Evolutionary conservation across 306 rosid species (phyloP), one percentile per base, ranked within the genome.

Genomic region (Citrullus colocynthis): DNA sequence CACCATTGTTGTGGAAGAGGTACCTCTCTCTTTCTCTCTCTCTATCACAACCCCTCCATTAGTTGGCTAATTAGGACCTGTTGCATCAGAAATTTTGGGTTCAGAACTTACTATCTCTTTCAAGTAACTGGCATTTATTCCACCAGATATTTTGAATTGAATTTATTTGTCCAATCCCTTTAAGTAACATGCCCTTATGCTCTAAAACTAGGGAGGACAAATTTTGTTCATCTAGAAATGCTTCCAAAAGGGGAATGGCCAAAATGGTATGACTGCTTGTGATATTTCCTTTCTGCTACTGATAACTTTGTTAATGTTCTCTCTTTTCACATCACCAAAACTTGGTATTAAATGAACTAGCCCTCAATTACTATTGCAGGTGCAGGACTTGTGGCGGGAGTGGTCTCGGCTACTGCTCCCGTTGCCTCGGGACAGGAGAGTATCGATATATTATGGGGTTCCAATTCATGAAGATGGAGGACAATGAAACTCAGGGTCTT

Each of bases 171-270:
- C 18, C 37, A 24, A 1, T 14, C 61, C 61, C 58, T 72, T 15
- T 28, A 6, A 45, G 37, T 73, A 57, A 79, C 66, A 42, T 9
- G 21, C 52, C 34, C 67, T n/a, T 78, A 11, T 78, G 28, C 48
- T 75, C 16, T 65, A 28, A 48, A 77, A 65, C 64, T 44, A 88
- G 98, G 97, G 71, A 88, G 98, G 90, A 92, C 90, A 55, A 95
- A 92, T 74, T 80, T 39, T 76, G 86, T 84, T 65, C 85, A 88
- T 63, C 62, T 88, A 66, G 85, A 84, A 84, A 86, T 95, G 91
- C 97, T 95, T 48, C 96, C 97, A 3, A 88, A 90, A 84, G 97
- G 98, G 13, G 91, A 95, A 80, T 95, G 98, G 98, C 98, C 98
- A 39, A 86, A 85, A 78, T 95, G 97, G 98, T 87, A 78, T 61